Evolutionary conservation across 2,329 filamentous ascomycete genomes (phyloP).

Genomic region (Fusarium protoensiforme): DNA sequence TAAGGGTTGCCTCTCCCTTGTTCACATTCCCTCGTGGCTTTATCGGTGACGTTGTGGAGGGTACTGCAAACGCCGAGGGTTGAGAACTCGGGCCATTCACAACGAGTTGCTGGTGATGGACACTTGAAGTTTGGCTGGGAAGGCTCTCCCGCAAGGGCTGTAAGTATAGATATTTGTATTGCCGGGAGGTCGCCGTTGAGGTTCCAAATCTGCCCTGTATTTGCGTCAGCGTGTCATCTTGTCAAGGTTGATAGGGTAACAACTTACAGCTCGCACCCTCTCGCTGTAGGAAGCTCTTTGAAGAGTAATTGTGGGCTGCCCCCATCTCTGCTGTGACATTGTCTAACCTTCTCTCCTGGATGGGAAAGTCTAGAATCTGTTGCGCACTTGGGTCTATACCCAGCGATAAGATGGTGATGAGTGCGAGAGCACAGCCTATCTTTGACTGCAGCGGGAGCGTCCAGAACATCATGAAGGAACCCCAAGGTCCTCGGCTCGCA

Average conservation of each 20-base stretch:
- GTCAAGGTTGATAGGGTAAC: background rate
- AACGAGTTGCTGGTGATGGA: background rate
- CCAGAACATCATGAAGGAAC: background rate
- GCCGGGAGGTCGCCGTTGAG: background rate
- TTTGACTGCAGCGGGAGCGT: background rate
- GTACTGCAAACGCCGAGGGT: background rate
- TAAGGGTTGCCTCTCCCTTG: background rate
- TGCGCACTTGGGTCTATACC: background rate
- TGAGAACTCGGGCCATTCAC: background rate
- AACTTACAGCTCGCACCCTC: background rate
- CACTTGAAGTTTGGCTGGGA: background rate
- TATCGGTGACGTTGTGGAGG: background rate
- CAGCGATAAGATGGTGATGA: background rate
- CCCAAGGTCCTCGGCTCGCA: background rate
- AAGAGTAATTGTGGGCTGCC: background rate
- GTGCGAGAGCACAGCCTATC: background rate
- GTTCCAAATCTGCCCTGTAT: background rate
- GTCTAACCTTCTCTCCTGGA: background rate
- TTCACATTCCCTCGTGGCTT: background rate
- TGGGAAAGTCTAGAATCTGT: background rate
- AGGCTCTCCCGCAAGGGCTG: background rate
- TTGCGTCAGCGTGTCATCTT: background rate
- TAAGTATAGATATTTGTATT: background rate
- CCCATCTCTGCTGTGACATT: background rate
- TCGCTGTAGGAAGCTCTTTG: background rate